Base-by-base conservation (phyloP, 2,329 filamentous ascomycete genomes). In the Pseudogymnoascus sp. region DNA sequence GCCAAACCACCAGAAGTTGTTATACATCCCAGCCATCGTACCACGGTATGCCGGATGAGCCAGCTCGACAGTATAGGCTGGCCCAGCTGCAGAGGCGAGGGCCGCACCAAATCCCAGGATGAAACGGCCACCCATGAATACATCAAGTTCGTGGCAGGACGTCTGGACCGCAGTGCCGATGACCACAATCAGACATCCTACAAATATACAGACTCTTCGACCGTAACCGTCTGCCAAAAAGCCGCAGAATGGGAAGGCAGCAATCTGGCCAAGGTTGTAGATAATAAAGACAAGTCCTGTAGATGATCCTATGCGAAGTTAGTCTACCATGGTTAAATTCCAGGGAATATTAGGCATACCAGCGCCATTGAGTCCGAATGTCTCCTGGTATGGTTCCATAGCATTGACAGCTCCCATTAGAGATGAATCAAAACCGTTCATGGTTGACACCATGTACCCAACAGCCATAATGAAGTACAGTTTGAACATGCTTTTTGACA, bases 41-140 rank as follows among this genome's bases (percentile, higher is more conserved):
- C 83, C 84, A 63, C 86, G 79, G 70, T 83, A 85, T 2, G 81
- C 79, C 0, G 86, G 85, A 67, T 87, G 85, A 1, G 83, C 78
- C 61, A 86, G 77, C 70, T 88, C 86, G 47, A 84, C 81, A 14
- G 82, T 81, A 68, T 86, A 87, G n/a, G 83, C 80, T 1, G 85
- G 85, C 1, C 81, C 84, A 4, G 84, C 83, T 2, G 81, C 79
- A 4, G 81, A 79, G 3, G 81, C 80, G 62, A 87, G 82, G 2
- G 80, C 78, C 41, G 85, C 82, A 38, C 85, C 85, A 61, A 82
- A 81, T 6, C 81, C 81, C 18, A 83, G 75, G 22, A 83, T 67
- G 67, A 83, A 82, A 22, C 81, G 75, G 5, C 81, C 79, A 6
- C 74, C 81, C 71, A 86, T 81, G 70, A 86, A 85, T 62, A 80